Conservation (phyloP, 768 basidiomycete genomes). For the Gymnopilus junonius region DNA sequence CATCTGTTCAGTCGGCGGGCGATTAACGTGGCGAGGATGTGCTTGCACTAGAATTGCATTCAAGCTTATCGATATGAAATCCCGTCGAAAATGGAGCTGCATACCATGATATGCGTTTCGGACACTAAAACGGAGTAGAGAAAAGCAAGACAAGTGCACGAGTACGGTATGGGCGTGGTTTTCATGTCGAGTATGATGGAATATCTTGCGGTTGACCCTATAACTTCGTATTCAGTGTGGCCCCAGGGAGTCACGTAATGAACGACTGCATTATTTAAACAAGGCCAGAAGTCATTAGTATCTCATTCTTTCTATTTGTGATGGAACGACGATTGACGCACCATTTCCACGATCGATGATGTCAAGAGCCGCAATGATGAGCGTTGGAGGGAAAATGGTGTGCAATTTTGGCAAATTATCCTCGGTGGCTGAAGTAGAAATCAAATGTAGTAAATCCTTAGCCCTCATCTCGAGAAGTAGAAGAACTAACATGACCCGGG, state of each 20-base stretch:
- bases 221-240: not conserved
- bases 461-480: not conserved
- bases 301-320: no score
- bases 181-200: not conserved
- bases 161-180: not conserved
- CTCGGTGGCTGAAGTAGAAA: not conserved
- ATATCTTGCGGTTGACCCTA: not conserved
- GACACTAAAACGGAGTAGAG: not conserved
- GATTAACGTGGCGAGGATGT: not conserved
- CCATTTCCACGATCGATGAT: slow-evolving; percentile 1
- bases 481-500: not conserved
- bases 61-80: no score
- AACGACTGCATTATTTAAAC: not conserved
- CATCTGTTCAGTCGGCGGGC: not conserved
- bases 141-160: not conserved
- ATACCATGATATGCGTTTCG: not conserved
- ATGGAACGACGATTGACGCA: not conserved
- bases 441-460: not conserved
- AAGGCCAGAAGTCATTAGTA: not conserved
- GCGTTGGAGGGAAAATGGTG: not conserved
- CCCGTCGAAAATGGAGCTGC: not conserved
- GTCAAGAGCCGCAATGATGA: not conserved
- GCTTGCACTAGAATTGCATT: not conserved
- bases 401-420: not conserved
- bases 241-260: not conserved